Evolutionary conservation across 176 grass and related monocot genomes (phyloP).

Genomic region (Musa troglodytarum): DNA sequence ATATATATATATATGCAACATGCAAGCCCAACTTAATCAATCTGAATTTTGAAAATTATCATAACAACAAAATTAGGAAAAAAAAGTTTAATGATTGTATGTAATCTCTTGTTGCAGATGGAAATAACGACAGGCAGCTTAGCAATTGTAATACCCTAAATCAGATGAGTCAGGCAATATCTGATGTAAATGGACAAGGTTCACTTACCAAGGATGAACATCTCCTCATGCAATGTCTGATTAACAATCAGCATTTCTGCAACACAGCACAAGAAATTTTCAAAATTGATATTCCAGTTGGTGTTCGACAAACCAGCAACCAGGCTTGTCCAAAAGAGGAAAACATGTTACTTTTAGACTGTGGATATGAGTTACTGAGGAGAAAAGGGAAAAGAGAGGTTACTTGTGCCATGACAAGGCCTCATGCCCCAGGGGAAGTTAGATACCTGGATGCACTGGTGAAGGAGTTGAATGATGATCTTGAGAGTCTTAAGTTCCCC

Average conservation of each 20-base stretch:
- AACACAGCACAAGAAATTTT: conserved; percentile 43
- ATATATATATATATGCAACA: not conserved
- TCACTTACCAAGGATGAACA: conserved; percentile 50
- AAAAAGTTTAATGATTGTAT: not conserved
- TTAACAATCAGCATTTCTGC: conserved; percentile 50
- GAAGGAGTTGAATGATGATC: conserved; percentile 60
- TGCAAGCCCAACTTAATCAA: not conserved
- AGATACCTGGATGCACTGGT: conserved; percentile 43
- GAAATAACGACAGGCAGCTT: not conserved
- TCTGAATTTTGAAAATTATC: not conserved
- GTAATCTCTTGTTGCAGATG: conserved; percentile 5
- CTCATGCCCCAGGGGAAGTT: conserved; percentile 8
- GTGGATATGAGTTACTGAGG: conserved; percentile 47
- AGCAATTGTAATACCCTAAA: conserved; percentile 9
- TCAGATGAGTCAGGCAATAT: conserved; percentile 30
- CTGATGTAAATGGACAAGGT: conserved; percentile 3
- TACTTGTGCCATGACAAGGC: not conserved
- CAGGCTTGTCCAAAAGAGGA: conserved; percentile 36
- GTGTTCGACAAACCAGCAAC: conserved; percentile 2
- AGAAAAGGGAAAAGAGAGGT: conserved; percentile 50
- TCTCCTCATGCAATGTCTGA: conserved; percentile 39
- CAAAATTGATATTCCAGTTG: conserved; percentile 25
- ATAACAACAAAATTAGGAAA: not conserved
- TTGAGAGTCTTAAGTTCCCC: conserved; percentile 42
- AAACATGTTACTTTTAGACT: conserved; percentile 46